Evolutionary conservation across 192 early-diverging fungal species (phyloP).

Genomic region (Coemansia guatemalensis): DNA sequence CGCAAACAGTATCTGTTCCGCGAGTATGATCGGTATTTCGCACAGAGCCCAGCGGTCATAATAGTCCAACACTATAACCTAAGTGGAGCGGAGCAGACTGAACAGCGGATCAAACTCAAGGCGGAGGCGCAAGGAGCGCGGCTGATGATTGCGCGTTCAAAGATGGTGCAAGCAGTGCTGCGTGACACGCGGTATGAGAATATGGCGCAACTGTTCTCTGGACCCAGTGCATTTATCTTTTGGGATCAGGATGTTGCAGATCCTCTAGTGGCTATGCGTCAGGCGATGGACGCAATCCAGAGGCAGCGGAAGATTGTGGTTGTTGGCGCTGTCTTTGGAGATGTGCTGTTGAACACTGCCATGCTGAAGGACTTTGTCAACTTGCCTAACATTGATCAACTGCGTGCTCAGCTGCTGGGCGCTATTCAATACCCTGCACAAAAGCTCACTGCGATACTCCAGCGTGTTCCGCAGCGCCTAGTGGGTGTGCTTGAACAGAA

Average conservation of each 20-base stretch:
- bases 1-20: constrained; percentile 52
- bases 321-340: constrained; percentile 42
- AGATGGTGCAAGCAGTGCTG: constrained; percentile 49
- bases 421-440: constrained; percentile 38
- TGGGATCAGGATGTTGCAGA: constrained; percentile 17
- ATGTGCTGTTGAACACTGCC: constrained; percentile 35
- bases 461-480: constrained; percentile 45
- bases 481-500: constrained; percentile 44
- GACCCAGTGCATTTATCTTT: constrained; percentile 46
- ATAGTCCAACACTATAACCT: constrained; percentile 53
- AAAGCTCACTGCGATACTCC: constrained; percentile 24
- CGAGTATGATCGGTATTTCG: constrained; percentile 46
- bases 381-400: constrained; percentile 33
- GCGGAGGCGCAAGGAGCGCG: constrained; percentile 24
- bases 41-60: constrained; percentile 20
- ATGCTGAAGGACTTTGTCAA: constrained; percentile 43
- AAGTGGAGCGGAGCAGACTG: constrained; percentile 35
- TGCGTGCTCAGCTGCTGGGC: constrained; percentile 48
- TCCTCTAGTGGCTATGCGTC: constrained; percentile 13
- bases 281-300: constrained; percentile 26
- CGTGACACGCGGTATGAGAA: constrained; percentile 43
- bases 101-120: constrained; percentile 28
- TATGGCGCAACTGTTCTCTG: constrained; percentile 38
- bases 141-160: constrained; percentile 43
- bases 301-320: constrained; percentile 41